Evolutionary conservation across 257 asterid species (phyloP).

Genomic region (Sherardia arvensis): DNA sequence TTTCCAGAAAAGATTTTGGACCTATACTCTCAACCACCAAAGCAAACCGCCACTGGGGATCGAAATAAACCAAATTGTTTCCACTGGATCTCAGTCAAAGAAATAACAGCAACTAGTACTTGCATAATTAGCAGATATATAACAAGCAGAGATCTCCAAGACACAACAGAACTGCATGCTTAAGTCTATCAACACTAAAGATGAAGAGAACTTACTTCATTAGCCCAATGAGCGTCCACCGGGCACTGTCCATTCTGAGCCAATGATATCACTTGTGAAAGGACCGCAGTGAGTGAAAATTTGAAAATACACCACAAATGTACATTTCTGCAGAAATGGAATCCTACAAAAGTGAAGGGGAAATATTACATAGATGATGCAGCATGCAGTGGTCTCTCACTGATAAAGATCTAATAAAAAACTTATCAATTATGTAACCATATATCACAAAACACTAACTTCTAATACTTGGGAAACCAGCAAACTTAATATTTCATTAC

Average conservation of each 20-base stretch:
- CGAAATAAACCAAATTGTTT: constrained; percentile 36
- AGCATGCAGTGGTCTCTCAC: background rate
- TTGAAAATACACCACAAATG: constrained; percentile 55
- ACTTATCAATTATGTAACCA: background rate
- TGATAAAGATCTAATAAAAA: background rate
- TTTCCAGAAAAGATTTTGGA: constrained; percentile 19
- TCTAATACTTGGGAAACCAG: background rate
- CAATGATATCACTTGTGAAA: constrained; percentile 40
- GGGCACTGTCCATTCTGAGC: constrained; percentile 36
- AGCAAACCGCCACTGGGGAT: constrained; percentile 43
- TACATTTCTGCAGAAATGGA: constrained; percentile 42
- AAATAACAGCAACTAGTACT: constrained; percentile 41
- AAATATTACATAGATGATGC: background rate
- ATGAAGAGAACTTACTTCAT: constrained; percentile 42
- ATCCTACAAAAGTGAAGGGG: constrained; percentile 37
- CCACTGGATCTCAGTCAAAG: constrained; percentile 52
- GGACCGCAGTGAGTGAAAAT: constrained; percentile 38
- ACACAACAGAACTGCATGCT: no score
- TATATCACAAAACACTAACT: background rate
- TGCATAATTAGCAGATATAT: constrained; percentile 44
- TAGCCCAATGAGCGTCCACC: constrained; percentile 63
- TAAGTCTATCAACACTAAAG: constrained; percentile 2
- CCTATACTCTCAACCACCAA: constrained; percentile 70
- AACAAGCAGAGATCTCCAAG: constrained; percentile 56
- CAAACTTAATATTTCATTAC: background rate